Evolutionary conservation across 1,139 yeast species (phyloP), one percentile per base, ranked within the genome.

Genomic region (Nakaseomyces uthaithaninus): DNA sequence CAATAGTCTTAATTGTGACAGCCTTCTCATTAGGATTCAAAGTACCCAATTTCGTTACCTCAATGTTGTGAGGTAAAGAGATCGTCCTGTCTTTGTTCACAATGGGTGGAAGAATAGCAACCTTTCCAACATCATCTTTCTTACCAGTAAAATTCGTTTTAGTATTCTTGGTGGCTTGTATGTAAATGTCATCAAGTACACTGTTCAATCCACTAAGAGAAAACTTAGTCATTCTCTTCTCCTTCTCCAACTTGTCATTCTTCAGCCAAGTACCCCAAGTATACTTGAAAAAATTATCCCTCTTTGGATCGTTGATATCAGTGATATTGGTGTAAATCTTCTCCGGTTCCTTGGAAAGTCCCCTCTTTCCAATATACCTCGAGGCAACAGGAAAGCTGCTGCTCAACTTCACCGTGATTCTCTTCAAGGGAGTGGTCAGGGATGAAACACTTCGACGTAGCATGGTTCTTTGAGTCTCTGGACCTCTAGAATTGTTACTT

Each of bases 201-300:
- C 65, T 64, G 43, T 75, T 71, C 42, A 85, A 65, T 2, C 96
- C 96, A 57, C 78, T 80, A 43, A 89, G 71, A 4, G 93, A 80
- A 62, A 91, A 91, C 47, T 71, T 72, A n/a, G 96, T 89, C 45
- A 74, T 76, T 62, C 97, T 76, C 52, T 75, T 77, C 9, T 72
- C 74, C 55, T 84, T 80, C 59, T 89, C 91, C 31, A 64, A 64
- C 46, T 71, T 73, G 58, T 89, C 95, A 57, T 89, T 76, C 46
- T 71, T 75, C 55, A 89, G 66, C 97, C 97, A 91, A 3, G 94
- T 73, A 37, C 98, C 98, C 95, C 97, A 89, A 3, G 91, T 70
- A 60, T 87, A 91, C 56, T 81, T 77, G 68, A 85, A 89, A 54
- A 89, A 85, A 39, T 77, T 72, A 45, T 74, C 75, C 60, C 94